Percentiles rank a stretch among this genome's conserved stretches.
phyloP scores from a whole-genome alignment of 306 rosid genomes.

The Fagus crenata region DNA sequence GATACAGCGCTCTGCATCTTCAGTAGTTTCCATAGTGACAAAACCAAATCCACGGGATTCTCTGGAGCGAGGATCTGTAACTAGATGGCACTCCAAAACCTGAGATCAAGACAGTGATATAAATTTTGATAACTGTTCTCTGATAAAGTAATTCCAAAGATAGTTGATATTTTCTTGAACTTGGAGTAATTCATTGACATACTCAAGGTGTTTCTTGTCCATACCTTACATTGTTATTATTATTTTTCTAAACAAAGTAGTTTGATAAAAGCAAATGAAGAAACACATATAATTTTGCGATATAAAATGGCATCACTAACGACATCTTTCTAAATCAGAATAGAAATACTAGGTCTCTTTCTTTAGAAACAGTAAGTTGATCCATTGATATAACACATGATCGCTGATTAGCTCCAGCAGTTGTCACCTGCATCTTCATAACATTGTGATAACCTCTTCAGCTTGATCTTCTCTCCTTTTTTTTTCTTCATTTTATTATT shows the following conservation, averaged over 20 bases:
- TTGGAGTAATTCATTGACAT: not conserved
- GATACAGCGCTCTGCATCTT: conserved; percentile 49
- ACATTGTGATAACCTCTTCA: too few relatives aligned
- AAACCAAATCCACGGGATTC: conserved; percentile 55
- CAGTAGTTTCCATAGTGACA: conserved; percentile 51
- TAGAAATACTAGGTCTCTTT: too few relatives aligned
- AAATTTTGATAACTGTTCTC: not conserved
- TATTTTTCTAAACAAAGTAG: not conserved
- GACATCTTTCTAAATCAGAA: too few relatives aligned
- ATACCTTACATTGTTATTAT: not conserved
- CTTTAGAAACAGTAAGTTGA: too few relatives aligned
- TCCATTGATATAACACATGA: too few relatives aligned
- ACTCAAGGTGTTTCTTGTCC: not conserved
- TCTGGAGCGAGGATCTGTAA: conserved; percentile 42
- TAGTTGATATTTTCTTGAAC: not conserved
- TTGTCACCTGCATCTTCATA: too few relatives aligned
- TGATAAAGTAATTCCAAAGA: not conserved
- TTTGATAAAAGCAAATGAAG: too few relatives aligned
- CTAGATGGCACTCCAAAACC: conserved; percentile 47
- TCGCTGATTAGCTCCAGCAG: too few relatives aligned
- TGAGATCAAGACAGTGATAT: conserved; percentile 30
- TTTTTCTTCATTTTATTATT: too few relatives aligned
- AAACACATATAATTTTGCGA: too few relatives aligned
- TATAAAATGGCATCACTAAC: not conserved
- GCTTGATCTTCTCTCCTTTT: too few relatives aligned